Conservation (phyloP, 139 green algal genomes). For the Microglena sp. region DNA sequence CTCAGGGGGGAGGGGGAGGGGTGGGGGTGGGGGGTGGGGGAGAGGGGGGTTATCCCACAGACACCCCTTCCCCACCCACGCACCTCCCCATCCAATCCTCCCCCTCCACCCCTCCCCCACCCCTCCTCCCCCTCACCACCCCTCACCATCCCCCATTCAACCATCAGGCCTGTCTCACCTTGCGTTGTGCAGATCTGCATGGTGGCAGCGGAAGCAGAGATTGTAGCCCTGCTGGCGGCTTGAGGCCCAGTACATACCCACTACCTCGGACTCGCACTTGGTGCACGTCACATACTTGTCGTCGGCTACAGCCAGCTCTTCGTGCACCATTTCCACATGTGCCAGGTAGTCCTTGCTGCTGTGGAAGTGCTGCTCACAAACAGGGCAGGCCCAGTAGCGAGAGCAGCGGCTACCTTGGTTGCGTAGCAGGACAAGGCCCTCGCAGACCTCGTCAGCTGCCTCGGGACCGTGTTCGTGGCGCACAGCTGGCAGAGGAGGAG, state of each 20-base stretch:
- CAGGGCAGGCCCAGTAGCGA: slow-evolving; percentile 48
- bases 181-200: slow-evolving; percentile 5
- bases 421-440: slow-evolving; percentile 50
- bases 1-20: too few relatives aligned
- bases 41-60: too few relatives aligned
- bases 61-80: too few relatives aligned
- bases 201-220: slow-evolving; percentile 41
- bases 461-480: slow-evolving; percentile 38
- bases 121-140: too few relatives aligned
- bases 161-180: neutral
- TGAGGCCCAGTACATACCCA: slow-evolving; percentile 38
- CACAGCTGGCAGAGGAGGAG: slow-evolving; percentile 31
- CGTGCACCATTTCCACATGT: slow-evolving; percentile 49
- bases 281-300: slow-evolving; percentile 38
- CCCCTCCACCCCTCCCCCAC: too few relatives aligned
- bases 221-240: slow-evolving; percentile 15
- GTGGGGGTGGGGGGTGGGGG: too few relatives aligned
- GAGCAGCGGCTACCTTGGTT: slow-evolving; percentile 32
- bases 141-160: neutral
- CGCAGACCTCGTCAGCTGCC: slow-evolving; percentile 40
- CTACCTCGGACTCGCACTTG: slow-evolving; percentile 41
- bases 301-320: slow-evolving; percentile 33
- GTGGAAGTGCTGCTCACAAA: slow-evolving; percentile 43
- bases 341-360: slow-evolving; percentile 26
- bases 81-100: too few relatives aligned